Evolutionary conservation across 495 filamentous ascomycete genomes (phyloP).

Genomic region (Aspergillus egyptiacus): DNA sequence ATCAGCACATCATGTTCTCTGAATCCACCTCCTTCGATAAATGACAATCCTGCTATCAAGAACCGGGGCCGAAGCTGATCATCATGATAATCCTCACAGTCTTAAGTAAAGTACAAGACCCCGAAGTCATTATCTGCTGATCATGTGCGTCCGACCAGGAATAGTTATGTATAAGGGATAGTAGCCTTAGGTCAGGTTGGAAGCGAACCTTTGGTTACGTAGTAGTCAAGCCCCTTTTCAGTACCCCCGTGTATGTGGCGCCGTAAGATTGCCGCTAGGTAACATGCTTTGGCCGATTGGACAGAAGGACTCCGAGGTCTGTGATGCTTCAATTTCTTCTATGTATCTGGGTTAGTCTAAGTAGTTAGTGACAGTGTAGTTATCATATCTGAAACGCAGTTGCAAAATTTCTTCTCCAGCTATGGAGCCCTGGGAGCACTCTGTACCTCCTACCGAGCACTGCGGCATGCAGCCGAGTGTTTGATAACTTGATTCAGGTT

Average conservation of each 20-base stretch:
- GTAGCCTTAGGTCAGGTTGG: too few species aligned
- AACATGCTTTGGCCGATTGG: slow-evolving; percentile 13
- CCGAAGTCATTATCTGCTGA: slow-evolving; percentile 9
- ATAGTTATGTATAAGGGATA: not conserved
- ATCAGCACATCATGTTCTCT: too few species aligned
- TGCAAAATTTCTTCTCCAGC: not conserved
- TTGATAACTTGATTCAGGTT: too few species aligned
- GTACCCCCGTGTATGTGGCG: slow-evolving; percentile 13
- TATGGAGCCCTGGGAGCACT: too few species aligned
- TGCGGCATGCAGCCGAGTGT: too few species aligned
- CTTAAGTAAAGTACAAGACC: not conserved
- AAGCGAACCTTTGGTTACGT: too few species aligned
- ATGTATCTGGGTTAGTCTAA: slow-evolving; percentile 1
- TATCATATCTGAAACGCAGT: slow-evolving; percentile 4
- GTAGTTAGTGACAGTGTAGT: too few species aligned
- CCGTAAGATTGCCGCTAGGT: slow-evolving; percentile 20
- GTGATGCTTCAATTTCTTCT: slow-evolving; percentile 16
- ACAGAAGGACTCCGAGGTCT: not conserved
- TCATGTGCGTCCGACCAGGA: not conserved
- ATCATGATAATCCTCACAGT: slow-evolving; percentile 6
- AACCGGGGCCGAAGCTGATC: not conserved
- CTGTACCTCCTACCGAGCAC: too few species aligned
- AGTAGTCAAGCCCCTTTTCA: slow-evolving; percentile 9
- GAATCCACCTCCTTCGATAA: not conserved
- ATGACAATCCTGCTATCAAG: not conserved